Evolutionary conservation across 495 filamentous ascomycete species (phyloP).

Genomic region (Penicillium steckii): DNA sequence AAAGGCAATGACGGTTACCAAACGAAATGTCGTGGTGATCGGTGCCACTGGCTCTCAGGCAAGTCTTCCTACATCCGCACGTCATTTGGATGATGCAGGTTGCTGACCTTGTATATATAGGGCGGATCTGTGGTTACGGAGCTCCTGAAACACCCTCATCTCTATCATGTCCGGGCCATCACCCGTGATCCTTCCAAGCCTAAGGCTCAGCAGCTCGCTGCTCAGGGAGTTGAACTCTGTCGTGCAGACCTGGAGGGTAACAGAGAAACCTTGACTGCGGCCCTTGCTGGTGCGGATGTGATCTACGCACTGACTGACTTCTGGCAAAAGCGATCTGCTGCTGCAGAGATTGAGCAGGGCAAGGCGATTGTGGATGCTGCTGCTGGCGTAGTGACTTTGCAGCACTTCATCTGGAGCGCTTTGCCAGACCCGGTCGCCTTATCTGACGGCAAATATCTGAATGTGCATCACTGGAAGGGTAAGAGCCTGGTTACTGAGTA

Average conservation of each 20-base stretch:
- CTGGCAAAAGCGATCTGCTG: conserved; percentile 36
- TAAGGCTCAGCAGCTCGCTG: conserved; percentile 14
- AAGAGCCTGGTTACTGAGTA: conserved; percentile 16
- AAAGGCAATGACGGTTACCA: background rate
- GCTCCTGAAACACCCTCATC: conserved; percentile 10
- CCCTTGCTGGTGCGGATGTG: conserved; percentile 51
- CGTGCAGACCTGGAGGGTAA: conserved; percentile 51
- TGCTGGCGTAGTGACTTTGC: background rate
- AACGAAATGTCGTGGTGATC: conserved; percentile 33
- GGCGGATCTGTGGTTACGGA: conserved; percentile 9
- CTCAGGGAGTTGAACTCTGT: conserved; percentile 13
- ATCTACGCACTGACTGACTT: conserved; percentile 63
- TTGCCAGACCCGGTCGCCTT: conserved; percentile 7
- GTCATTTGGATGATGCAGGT: background rate
- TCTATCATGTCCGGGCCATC: conserved; percentile 22
- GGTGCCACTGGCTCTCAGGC: conserved; percentile 38
- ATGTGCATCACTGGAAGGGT: conserved; percentile 15
- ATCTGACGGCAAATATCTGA: conserved; percentile 3
- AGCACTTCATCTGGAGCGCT: conserved; percentile 13
- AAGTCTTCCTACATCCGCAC: background rate
- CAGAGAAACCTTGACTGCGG: conserved; percentile 41
- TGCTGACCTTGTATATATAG: background rate
- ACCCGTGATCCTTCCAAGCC: conserved; percentile 14
- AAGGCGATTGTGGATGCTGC: conserved; percentile 54
- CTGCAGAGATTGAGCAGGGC: conserved; percentile 53